Conservation (phyloP, 2,329 filamentous ascomycete species). For the Simplicillium aogashimaense region DNA sequence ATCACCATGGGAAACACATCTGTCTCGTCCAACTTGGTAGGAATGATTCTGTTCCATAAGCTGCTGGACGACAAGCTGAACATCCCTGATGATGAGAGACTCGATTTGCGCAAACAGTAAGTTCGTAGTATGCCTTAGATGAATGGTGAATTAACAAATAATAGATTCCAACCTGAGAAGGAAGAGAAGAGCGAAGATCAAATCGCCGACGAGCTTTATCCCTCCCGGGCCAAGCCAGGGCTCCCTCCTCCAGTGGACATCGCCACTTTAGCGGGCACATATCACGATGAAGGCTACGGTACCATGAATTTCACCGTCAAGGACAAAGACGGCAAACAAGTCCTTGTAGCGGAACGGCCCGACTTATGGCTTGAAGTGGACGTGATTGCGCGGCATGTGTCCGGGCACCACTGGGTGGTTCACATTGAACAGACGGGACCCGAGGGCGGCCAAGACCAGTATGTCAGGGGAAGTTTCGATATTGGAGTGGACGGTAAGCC, state of each 20-base stretch:
- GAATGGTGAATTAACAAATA: background rate
- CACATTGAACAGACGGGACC: too few relatives aligned
- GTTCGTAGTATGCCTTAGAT: background rate
- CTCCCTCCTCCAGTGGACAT: background rate
- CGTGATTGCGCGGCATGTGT: too few relatives aligned
- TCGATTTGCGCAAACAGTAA: conserved; percentile 5
- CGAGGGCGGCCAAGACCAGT: too few relatives aligned
- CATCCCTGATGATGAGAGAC: conserved; percentile 9
- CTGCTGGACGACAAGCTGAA: conserved; percentile 11
- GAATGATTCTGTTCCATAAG: conserved; percentile 5
- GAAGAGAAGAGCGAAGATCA: background rate
- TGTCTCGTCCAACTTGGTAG: conserved; percentile 19
- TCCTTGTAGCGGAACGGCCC: too few relatives aligned
- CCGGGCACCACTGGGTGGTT: too few relatives aligned
- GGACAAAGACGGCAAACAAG: background rate
- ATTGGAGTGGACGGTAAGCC: too few relatives aligned
- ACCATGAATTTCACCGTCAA: background rate
- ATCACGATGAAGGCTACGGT: background rate
- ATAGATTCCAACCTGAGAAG: too few relatives aligned
- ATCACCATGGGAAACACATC: conserved; percentile 23
- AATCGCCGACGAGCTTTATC: background rate
- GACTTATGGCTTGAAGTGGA: too few relatives aligned
- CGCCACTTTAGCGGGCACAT: background rate
- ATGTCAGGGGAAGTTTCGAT: too few relatives aligned
- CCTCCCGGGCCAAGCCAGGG: background rate